Evolutionary conservation across 2,329 filamentous ascomycete genomes (phyloP).

Genomic region (Colletotrichum incanum): DNA sequence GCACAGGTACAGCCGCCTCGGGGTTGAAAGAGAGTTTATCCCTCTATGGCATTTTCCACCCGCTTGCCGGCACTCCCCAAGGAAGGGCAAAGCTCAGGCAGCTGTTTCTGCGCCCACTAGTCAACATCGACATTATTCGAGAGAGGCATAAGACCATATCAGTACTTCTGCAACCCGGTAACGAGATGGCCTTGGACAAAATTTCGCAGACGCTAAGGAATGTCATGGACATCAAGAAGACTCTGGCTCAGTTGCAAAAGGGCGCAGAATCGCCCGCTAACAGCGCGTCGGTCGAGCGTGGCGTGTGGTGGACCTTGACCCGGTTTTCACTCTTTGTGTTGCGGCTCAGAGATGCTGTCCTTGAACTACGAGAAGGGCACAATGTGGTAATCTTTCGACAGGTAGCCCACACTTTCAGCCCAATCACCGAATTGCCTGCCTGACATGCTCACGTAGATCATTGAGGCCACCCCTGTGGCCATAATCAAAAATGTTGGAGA

Average conservation of each 20-base stretch:
- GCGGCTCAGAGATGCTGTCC: slow-evolving; percentile 76
- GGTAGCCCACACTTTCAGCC: slow-evolving; percentile 53
- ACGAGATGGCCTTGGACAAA: slow-evolving; percentile 68
- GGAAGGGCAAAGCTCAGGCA: slow-evolving; percentile 83
- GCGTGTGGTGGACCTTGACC: slow-evolving; percentile 81
- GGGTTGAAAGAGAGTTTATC: slow-evolving; percentile 87
- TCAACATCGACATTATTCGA: slow-evolving; percentile 77
- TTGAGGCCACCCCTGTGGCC: slow-evolving; percentile 71
- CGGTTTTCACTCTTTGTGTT: slow-evolving; percentile 81
- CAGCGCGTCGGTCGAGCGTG: slow-evolving; percentile 71
- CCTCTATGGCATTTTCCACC: slow-evolving; percentile 85
- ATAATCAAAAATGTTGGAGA: slow-evolving; percentile 78
- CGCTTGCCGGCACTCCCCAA: slow-evolving; percentile 83
- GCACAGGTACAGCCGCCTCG: slow-evolving; percentile 72
- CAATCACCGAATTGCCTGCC: slow-evolving; percentile 17
- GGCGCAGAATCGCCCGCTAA: slow-evolving; percentile 74
- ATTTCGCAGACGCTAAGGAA: slow-evolving; percentile 76
- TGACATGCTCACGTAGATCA: slow-evolving; percentile 60
- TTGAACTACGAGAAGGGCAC: slow-evolving; percentile 69
- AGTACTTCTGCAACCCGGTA: slow-evolving; percentile 78
- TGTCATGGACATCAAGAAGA: slow-evolving; percentile 82
- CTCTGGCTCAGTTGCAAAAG: slow-evolving; percentile 81
- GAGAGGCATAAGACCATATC: slow-evolving; percentile 80
- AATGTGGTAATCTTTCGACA: slow-evolving; percentile 68
- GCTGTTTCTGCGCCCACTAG: slow-evolving; percentile 84